Conservation (phyloP, 306 rosid genomes). For the Fragaria vesca region DNA sequence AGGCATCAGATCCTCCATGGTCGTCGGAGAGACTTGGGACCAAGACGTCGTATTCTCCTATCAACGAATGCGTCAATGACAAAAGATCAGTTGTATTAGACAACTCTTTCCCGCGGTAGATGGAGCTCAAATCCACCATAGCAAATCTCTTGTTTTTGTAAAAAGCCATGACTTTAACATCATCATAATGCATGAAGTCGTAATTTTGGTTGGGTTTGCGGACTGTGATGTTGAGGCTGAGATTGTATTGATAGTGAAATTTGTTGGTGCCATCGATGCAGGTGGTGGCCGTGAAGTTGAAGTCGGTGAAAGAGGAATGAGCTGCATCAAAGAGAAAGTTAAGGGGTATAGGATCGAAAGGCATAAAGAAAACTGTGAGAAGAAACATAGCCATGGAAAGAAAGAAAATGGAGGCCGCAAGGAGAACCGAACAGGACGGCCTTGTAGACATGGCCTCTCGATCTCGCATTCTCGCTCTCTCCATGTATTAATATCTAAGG, state of each 20-base stretch:
- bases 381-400: no score
- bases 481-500: no score
- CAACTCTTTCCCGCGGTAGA: not conserved
- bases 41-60: not conserved
- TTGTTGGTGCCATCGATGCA: not conserved
- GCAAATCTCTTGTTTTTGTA: not conserved
- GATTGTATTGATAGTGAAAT: not conserved
- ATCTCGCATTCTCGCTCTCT: no score
- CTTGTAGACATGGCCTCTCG: no score
- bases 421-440: no score
- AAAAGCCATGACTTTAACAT: not conserved
- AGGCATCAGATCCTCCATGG: not conserved
- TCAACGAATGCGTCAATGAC: not conserved
- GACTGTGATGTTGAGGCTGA: not conserved
- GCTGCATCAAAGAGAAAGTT: not conserved
- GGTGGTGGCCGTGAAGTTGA: not conserved
- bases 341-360: no score
- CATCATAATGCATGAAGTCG: not conserved
- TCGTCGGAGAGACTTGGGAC: not conserved
- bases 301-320: not conserved
- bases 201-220: not conserved
- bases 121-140: not conserved
- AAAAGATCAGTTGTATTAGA: not conserved
- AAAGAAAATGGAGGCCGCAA: no score
- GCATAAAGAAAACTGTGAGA: no score